A percentile compares a stretch with the other conserved stretches of the same genome.
Evolutionary conservation across 2,329 filamentous ascomycete genomes (phyloP).

Genomic region (Clathrospora elynae): DNA sequence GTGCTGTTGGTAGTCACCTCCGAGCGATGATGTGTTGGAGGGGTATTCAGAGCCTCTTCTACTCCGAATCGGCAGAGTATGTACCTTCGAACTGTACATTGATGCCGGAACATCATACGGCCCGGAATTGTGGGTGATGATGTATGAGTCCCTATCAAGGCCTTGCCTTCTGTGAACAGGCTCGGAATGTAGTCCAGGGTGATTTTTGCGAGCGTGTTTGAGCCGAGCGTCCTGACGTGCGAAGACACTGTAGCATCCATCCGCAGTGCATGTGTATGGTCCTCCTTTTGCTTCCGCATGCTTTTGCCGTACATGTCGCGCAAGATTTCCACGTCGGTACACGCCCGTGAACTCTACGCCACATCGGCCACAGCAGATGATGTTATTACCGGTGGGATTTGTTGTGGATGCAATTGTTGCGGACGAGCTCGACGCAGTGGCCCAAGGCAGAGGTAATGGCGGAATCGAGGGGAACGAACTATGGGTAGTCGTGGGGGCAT

Average conservation of each 20-base stretch:
- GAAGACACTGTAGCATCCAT: conserved; percentile 10
- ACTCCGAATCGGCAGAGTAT: no score
- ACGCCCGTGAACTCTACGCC: conserved; percentile 12
- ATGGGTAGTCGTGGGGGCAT: no score
- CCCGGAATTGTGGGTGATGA: no score
- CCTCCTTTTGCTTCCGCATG: conserved; percentile 3
- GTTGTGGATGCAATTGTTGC: no score
- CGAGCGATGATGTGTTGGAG: no score
- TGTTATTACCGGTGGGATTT: neutral
- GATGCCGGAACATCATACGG: no score
- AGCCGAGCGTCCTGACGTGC: conserved; percentile 15
- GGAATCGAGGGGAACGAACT: neutral
- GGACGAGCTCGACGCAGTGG: neutral
- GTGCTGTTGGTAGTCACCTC: no score
- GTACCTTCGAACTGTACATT: no score
- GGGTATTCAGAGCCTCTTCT: no score
- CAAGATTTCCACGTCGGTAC: conserved; percentile 16
- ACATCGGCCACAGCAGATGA: conserved; percentile 9
- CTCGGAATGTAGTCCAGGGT: conserved; percentile 9
- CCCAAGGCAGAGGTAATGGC: neutral
- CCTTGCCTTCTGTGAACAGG: conserved; percentile 5
- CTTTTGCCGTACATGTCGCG: conserved; percentile 14
- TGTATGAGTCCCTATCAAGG: no score
- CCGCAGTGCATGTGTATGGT: conserved; percentile 6
- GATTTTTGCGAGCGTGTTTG: conserved; percentile 17